phyloP scores from a whole-genome alignment of 2,329 filamentous ascomycete genomes.

The Fusarium setosum region DNA sequence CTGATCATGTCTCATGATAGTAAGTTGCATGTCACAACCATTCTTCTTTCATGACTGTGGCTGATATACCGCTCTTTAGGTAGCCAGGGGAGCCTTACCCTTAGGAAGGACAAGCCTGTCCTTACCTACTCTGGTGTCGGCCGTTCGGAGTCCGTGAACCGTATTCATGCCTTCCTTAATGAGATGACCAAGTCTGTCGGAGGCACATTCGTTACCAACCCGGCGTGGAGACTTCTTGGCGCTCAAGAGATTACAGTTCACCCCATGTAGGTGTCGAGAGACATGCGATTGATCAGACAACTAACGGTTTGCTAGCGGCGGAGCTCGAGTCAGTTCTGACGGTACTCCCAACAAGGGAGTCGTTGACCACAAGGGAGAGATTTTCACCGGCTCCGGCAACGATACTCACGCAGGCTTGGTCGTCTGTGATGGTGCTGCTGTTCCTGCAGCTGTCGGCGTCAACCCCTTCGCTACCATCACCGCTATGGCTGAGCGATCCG shows the following conservation, averaged over 20 bases:
- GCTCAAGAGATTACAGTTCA: constrained; percentile 73
- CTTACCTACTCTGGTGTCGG: constrained; percentile 71
- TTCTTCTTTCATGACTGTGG: no score
- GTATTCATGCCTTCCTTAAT: constrained; percentile 63
- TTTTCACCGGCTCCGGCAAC: constrained; percentile 64
- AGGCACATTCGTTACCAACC: constrained; percentile 69
- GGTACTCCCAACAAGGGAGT: constrained; percentile 67
- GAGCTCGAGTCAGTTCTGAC: constrained; percentile 71
- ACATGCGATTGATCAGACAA: no score
- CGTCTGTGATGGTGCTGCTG: constrained; percentile 69
- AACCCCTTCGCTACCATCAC: constrained; percentile 78
- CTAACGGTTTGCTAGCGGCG: constrained; percentile 50
- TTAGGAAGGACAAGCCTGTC: constrained; percentile 69
- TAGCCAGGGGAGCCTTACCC: constrained; percentile 68
- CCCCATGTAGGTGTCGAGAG: constrained; percentile 55
- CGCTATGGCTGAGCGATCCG: constrained; percentile 73
- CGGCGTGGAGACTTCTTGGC: constrained; percentile 66
- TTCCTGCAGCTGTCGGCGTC: constrained; percentile 71
- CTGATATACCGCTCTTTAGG: constrained; percentile 42
- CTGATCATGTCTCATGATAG: constrained; percentile 76
- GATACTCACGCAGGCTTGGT: constrained; percentile 69
- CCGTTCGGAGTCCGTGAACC: constrained; percentile 63
- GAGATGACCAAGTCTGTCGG: constrained; percentile 68
- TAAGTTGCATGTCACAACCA: no score
- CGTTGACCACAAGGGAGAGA: constrained; percentile 69